Evolutionary conservation across 2,329 filamentous ascomycete species (phyloP), one percentile per base, ranked within the genome.

Genomic region (Sclerotinia borealis): DNA sequence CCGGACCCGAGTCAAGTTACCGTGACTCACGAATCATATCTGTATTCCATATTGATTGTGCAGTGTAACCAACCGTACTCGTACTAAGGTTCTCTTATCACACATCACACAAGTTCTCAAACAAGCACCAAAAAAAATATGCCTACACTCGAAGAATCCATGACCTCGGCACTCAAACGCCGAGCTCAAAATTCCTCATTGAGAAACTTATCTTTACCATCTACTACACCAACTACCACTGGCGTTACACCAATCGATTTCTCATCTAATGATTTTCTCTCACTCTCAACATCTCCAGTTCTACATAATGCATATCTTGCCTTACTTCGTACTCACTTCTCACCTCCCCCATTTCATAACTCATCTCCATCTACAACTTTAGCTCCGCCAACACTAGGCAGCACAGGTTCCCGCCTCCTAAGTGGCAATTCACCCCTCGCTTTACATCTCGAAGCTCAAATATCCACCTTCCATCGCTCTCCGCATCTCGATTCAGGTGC

Each of bases 391-490:
- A 63, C 59, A 1, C 59, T 72, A 29, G 69, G 71, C 10, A 65
- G 59, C 15, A 79, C 81, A 0, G 86, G 87, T 2, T 87, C 85
- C 0, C 79, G 88, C 9, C 77, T 90, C 0, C 77, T 89, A 4
- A 85, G 89, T 67, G 88, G 88, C 2, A 90, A 89, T 70, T 86
- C 82, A 1, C 43, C 69, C 0, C 87, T 86, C 70, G 81, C 85
- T 0, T 80, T 88, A 64, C 72, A 79, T n/a, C 75, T 86, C 1
- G 87, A 90, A 67, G 67, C 69, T 1, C 77, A 79, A 31, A 83
- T 90, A 61, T 84, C 87, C 0, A 68, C 65, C 0, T 89, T 89
- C 70, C 85, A 90, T 70, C 75, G 79, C 22, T 84, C 85, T 0
- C 78, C 82, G 3, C 85, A 90, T 70, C 74, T 79, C 19, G 84